Percentiles rank a stretch among this genome's conserved stretches.
These are phyloP conservation scores for Mycena sanguinolenta DNA, from an alignment of 768 basidiomycete species.

Conservation along the genomic window DNA sequence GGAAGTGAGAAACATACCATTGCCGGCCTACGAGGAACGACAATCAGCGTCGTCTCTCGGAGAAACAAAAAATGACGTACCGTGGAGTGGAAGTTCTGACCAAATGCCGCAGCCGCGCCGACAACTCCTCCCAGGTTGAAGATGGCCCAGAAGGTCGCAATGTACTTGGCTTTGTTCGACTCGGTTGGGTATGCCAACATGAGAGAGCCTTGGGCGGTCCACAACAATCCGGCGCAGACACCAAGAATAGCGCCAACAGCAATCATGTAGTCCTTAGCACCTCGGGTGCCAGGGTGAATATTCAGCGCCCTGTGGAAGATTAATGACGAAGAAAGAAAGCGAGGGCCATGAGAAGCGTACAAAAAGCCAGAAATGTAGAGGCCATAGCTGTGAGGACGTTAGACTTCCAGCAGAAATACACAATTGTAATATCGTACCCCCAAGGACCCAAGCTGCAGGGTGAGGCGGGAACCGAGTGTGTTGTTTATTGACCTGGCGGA, in stretches of 20 bases:
- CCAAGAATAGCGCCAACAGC: constrained; percentile 81
- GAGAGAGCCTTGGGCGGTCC: constrained; percentile 89
- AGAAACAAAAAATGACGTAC: constrained; percentile 53
- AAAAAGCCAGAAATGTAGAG: constrained; percentile 82
- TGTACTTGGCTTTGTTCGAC: constrained; percentile 80
- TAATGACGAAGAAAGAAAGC: constrained; percentile 9
- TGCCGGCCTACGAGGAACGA: constrained; percentile 53
- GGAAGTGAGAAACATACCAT: constrained; percentile 48
- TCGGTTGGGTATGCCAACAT: constrained; percentile 91
- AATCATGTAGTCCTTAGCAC: constrained; percentile 74
- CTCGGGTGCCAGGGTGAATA: constrained; percentile 65
- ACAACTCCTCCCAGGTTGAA: constrained; percentile 89
- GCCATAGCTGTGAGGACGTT: constrained; percentile 20
- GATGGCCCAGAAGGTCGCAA: constrained; percentile 86
- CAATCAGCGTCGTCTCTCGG: not conserved
- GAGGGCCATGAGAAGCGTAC: constrained; percentile 53
- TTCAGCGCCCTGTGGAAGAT: constrained; percentile 67
- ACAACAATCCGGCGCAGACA: constrained; percentile 76
- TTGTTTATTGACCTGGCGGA: constrained; percentile 79
- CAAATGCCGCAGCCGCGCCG: constrained; percentile 81
- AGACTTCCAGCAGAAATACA: not conserved
- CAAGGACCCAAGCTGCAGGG: constrained; percentile 78
- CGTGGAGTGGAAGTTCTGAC: constrained; percentile 73
- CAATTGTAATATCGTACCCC: no score
- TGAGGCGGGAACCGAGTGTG: constrained; percentile 78